Percentiles rank a stretch among this genome's conserved stretches.
Conservation (phyloP, 2,329 filamentous ascomycete genomes). For the Neonectria sp. region DNA sequence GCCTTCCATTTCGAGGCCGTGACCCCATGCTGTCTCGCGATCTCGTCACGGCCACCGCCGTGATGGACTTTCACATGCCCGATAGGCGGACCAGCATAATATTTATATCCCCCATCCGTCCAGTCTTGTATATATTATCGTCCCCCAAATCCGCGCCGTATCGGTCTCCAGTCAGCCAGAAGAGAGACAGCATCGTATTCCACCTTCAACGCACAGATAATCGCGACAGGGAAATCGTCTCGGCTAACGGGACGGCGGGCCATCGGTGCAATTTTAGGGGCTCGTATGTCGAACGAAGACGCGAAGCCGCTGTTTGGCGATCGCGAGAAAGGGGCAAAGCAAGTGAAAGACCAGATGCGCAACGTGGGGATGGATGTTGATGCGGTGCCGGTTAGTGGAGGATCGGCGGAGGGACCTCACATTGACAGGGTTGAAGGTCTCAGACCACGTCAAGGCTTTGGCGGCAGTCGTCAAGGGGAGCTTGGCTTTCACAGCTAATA, state of each 20-base stretch:
- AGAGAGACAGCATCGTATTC: constrained; percentile 45
- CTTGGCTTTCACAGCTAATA: neutral
- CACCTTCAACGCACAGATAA: constrained; percentile 47
- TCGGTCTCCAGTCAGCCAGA: constrained; percentile 38
- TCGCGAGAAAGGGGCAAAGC: constrained; percentile 46
- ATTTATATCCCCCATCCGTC: constrained; percentile 39
- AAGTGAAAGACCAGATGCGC: constrained; percentile 60
- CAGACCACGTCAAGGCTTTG: constrained; percentile 71
- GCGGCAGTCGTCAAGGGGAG: constrained; percentile 68
- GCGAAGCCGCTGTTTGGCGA: constrained; percentile 66
- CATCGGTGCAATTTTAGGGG: neutral
- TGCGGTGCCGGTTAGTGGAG: constrained; percentile 73
- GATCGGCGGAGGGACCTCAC: constrained; percentile 73
- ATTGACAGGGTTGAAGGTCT: constrained; percentile 71
- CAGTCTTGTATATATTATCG: constrained; percentile 48
- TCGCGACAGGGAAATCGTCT: constrained; percentile 39
- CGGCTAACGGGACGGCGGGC: neutral
- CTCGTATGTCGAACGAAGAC: constrained; percentile 60
- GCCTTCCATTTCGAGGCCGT: constrained; percentile 16
- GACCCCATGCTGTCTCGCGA: neutral
- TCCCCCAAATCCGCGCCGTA: constrained; percentile 46
- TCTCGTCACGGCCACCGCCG: constrained; percentile 4
- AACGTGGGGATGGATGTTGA: constrained; percentile 70
- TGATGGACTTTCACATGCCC: constrained; percentile 1
- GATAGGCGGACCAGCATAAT: constrained; percentile 11